phyloP scores from a whole-genome alignment of 2,329 filamentous ascomycete genomes.

The Coleophoma eucalyptorum region DNA sequence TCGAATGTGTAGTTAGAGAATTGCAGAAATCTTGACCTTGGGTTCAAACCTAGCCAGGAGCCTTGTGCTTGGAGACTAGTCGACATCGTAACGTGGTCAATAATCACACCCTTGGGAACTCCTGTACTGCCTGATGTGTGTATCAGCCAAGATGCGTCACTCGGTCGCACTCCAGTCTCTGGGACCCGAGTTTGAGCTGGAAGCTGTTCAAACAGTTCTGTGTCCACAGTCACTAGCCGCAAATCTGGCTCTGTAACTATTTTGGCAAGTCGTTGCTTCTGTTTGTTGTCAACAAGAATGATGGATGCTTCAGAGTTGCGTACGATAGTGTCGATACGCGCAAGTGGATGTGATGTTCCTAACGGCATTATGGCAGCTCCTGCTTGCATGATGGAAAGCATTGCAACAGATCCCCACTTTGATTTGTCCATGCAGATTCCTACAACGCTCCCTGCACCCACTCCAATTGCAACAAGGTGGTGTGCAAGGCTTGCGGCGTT shows the following conservation, averaged over 20 bases:
- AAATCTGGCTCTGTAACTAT: not conserved
- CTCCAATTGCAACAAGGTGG: constrained; percentile 1
- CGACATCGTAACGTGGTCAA: not conserved
- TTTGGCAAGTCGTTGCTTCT: not conserved
- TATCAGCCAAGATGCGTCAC: constrained; percentile 1
- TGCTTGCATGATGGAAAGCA: constrained; percentile 2
- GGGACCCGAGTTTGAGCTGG: not conserved
- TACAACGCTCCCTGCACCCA: not conserved
- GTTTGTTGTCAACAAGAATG: constrained; percentile 1
- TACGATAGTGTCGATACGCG: not conserved
- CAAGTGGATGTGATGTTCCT: not conserved
- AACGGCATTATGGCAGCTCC: constrained; percentile 1
- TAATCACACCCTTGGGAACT: constrained; percentile 1
- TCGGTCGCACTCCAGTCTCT: constrained; percentile 1
- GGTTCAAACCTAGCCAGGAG: not conserved
- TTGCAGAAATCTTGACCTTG: constrained; percentile 1
- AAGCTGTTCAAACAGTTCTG: constrained; percentile 1
- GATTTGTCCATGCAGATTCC: constrained; percentile 1
- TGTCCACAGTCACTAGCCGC: not conserved
- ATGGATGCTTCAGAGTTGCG: constrained; percentile 1
- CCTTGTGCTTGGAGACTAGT: constrained; percentile 1
- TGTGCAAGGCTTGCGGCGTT: not conserved
- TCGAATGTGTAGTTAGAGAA: constrained; percentile 1
- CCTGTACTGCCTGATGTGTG: constrained; percentile 1
- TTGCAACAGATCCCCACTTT: constrained; percentile 1